Conservation (phyloP, 768 basidiomycete species). For the Rhodotorula paludigena region DNA sequence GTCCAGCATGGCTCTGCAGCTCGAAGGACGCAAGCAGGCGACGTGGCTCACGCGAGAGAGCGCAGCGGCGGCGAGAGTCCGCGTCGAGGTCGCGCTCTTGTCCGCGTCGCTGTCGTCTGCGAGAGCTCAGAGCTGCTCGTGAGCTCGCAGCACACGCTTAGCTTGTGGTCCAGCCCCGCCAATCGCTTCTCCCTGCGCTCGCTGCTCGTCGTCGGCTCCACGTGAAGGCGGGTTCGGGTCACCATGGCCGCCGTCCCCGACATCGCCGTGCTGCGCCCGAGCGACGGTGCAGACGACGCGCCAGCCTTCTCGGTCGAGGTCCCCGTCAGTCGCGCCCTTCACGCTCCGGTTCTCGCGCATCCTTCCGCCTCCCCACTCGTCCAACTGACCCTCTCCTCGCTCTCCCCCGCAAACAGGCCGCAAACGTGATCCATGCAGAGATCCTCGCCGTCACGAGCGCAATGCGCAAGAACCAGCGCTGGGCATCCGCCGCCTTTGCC, state of each 20-base stretch:
- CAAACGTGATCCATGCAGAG: slow-evolving; percentile 69
- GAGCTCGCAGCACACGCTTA: neutral
- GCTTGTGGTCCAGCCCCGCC: no score
- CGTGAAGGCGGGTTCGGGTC: neutral
- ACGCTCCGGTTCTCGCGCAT: no score
- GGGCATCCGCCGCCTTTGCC: slow-evolving; percentile 57
- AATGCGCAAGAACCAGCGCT: slow-evolving; percentile 97
- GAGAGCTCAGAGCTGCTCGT: no score
- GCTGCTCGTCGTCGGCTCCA: neutral
- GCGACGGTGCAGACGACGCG: neutral
- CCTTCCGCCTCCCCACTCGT: neutral
- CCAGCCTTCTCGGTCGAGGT: slow-evolving; percentile 26
- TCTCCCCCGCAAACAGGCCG: slow-evolving; percentile 8
- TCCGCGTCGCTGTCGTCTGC: no score
- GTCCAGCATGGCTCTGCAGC: no score
- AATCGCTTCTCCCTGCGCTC: neutral
- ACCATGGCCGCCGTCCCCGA: neutral
- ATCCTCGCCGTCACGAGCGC: slow-evolving; percentile 82
- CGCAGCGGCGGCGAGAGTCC: no score
- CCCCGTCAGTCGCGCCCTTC: slow-evolving; percentile 9
- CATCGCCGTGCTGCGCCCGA: neutral
- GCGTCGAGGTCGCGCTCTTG: no score
- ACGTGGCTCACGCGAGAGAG: no score
- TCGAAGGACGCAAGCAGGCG: no score
- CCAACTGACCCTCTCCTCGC: neutral